Percentiles rank a stretch among this genome's conserved stretches.
These are phyloP conservation scores for Lodderomyces jiufengensis DNA, from an alignment of 1,139 yeast species.

Conservation along the genomic window DNA sequence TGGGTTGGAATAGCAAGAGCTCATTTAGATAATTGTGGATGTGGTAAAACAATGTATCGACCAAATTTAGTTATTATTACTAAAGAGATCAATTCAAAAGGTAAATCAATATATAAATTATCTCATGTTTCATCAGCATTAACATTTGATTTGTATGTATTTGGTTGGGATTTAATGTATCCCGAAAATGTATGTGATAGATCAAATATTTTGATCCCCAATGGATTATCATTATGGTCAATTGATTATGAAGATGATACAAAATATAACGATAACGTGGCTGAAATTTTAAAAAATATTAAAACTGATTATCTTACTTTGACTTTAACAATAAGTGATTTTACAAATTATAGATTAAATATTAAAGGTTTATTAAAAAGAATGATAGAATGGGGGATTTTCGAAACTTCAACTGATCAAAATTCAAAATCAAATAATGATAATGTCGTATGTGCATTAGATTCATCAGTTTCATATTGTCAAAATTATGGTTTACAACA, in stretches of 20 bases:
- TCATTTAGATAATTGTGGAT: slow-evolving; percentile 44
- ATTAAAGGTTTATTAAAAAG: slow-evolving; percentile 28
- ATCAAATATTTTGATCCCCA: slow-evolving; percentile 30
- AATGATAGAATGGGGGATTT: background rate
- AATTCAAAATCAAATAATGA: slow-evolving; percentile 18
- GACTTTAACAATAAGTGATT: slow-evolving; percentile 31
- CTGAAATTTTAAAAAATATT: too few relatives aligned
- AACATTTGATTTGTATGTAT: slow-evolving; percentile 34
- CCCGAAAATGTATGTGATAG: slow-evolving; percentile 21
- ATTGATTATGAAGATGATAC: slow-evolving; percentile 12
- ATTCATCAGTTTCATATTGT: slow-evolving; percentile 28
- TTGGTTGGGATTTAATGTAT: slow-evolving; percentile 32
- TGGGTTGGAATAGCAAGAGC: slow-evolving; percentile 53
- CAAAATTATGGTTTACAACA: slow-evolving; percentile 20
- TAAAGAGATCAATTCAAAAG: slow-evolving; percentile 20
- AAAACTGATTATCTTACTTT: slow-evolving; percentile 27
- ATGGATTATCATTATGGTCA: slow-evolving; percentile 34
- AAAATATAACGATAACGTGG: too few relatives aligned
- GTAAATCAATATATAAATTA: slow-evolving; percentile 17
- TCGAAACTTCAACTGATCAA: background rate
- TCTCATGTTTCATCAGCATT: slow-evolving; percentile 32
- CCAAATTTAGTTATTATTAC: slow-evolving; percentile 41
- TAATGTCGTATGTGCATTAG: slow-evolving; percentile 33
- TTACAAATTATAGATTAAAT: slow-evolving; percentile 29
- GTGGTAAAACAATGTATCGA: slow-evolving; percentile 45